Evolutionary conservation across 2,329 filamentous ascomycete species (phyloP), one percentile per base, ranked within the genome.

Genomic region (Phaeosphaeriaceae sp.): DNA sequence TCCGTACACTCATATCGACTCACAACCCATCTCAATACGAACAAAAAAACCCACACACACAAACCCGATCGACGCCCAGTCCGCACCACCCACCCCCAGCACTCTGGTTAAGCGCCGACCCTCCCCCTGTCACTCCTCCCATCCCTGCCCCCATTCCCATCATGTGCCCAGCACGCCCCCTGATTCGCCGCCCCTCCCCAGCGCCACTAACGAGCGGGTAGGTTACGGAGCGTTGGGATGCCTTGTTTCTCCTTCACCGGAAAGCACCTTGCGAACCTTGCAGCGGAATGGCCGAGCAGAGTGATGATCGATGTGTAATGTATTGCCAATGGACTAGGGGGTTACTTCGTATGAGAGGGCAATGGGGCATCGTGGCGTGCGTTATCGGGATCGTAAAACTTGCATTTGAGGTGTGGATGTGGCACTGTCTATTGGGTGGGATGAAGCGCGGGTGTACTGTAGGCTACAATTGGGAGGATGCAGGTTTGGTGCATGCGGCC

Each of bases 221-320:
- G 67, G 65, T 65, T 66, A 67, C 66, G 54, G 56, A 62, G 52
- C 53, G 56, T 66, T 66, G 65, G 62, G 61, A 57, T 49, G 53
- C 47, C 54, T 45, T 48, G 36, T 45, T 53, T 48, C 20, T 25
- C 19, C 36, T 44, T 42, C 49, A 52, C 20, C 41, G 7, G 15
- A 44, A 15, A 19, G 7, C 6, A 11, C 5, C 41, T 44, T 6
- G 3, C 9, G 4, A 9, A 44, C 9, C 20, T 19, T 7, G 13
- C 21, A 24, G 17, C 31, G 31, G n/a, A 7, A 41, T n/a, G 48
- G 17, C n/a, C 11, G 48, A 19, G 33, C 19, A 44, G n/a, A 44
- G 19, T 15, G 13, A 15, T 15, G 11, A 36, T 13, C 9, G 31
- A 36, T 36, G 25, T 31, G 25, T 31, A 31, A 31, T 31, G 7